A percentile compares a stretch with the other conserved stretches of the same genome.
Evolutionary conservation across 2,329 filamentous ascomycete species (phyloP).

Genomic region (Aspergillus neoniger): DNA sequence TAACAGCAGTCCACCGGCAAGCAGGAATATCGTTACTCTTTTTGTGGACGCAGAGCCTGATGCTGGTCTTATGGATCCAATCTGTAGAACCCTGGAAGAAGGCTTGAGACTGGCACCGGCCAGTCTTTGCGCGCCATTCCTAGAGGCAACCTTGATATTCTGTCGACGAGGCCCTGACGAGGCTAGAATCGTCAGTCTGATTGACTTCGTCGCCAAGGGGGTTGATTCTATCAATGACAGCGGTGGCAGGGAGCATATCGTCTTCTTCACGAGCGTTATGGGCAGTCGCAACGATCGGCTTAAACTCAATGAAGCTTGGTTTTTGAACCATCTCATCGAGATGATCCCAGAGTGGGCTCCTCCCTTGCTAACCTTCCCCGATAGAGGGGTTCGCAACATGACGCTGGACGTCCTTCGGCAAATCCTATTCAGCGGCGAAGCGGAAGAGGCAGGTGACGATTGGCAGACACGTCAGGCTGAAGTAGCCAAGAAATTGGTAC

Average conservation of each 20-base stretch:
- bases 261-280: conserved; percentile 57
- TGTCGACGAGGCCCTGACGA: conserved; percentile 45
- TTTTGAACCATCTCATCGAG: conserved; percentile 40
- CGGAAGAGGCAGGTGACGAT: conserved; percentile 31
- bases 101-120: conserved; percentile 57
- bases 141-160: conserved; percentile 60
- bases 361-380: conserved; percentile 54
- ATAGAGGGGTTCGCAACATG: conserved; percentile 47
- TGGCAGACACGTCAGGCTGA: conserved; percentile 28
- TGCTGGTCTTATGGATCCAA: conserved; percentile 51
- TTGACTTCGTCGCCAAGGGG: conserved; percentile 48
- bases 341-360: conserved; percentile 54
- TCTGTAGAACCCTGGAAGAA: conserved; percentile 57
- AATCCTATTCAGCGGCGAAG: conserved; percentile 44
- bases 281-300: conserved; percentile 43
- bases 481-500: conserved; percentile 36
- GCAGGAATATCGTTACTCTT: conserved; percentile 58
- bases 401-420: conserved; percentile 48
- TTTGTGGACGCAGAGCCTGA: conserved; percentile 56
- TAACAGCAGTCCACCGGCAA: conserved; percentile 57
- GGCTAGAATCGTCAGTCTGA: conserved; percentile 40
- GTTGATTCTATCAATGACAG: conserved; percentile 52
- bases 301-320: conserved; percentile 36
- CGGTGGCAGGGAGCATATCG: conserved; percentile 52
- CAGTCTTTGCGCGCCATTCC: conserved; percentile 54